These are phyloP conservation scores for Aureobasidium sp. DNA, from an alignment of 2,329 filamentous ascomycete species.

Conservation along the genomic window DNA sequence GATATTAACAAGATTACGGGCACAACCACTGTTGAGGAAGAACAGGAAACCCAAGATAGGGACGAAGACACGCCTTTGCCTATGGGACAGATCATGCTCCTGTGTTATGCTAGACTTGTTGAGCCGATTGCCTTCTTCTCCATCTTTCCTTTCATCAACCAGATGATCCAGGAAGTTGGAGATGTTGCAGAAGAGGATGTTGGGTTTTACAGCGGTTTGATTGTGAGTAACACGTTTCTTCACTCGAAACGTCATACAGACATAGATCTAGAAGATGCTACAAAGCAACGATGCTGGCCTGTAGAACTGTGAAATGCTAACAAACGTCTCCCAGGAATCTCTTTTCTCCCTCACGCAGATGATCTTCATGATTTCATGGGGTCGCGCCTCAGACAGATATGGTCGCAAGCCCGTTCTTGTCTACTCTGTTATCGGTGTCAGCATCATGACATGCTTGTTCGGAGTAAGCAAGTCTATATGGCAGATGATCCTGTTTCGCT, in stretches of 20 bases:
- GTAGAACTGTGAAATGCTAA: background rate
- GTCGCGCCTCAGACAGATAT: conserved; percentile 55
- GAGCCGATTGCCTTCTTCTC: conserved; percentile 78
- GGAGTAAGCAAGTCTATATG: conserved; percentile 57
- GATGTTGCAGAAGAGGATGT: conserved; percentile 55
- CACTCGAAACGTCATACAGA: too few relatives aligned
- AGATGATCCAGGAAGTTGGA: conserved; percentile 65
- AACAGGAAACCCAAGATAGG: conserved; percentile 20
- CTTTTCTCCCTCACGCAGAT: conserved; percentile 70
- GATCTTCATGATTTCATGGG: conserved; percentile 69
- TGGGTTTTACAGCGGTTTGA: conserved; percentile 71
- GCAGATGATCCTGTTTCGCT: conserved; percentile 68
- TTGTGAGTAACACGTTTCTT: conserved; percentile 27
- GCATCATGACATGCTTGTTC: conserved; percentile 55
- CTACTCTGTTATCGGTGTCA: conserved; percentile 55
- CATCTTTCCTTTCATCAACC: conserved; percentile 72
- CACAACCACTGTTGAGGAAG: background rate
- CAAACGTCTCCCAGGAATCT: conserved; percentile 31
- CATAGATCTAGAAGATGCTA: background rate
- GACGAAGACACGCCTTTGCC: conserved; percentile 45
- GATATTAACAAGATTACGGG: background rate
- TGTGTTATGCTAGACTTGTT: conserved; percentile 64
- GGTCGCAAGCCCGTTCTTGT: conserved; percentile 68
- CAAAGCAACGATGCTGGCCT: background rate
- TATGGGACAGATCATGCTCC: conserved; percentile 57